Base-by-base conservation (phyloP, 176 grass and related monocot species). In the Carex scoparia region DNA sequence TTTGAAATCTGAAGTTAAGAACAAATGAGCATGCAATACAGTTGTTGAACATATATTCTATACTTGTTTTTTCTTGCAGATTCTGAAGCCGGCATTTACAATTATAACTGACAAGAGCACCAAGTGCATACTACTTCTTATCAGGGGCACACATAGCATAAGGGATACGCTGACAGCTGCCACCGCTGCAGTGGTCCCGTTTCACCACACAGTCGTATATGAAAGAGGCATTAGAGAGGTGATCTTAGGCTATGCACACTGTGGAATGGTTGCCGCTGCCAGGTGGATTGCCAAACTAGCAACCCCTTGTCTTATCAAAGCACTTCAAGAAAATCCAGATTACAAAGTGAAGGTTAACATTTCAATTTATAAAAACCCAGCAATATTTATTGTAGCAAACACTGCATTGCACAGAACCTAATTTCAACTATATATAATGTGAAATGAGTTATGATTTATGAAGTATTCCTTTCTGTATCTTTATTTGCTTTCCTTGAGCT, bases 181-280 rank as follows among this genome's bases (percentile, higher is more conserved):
- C 16, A 98, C 91, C 68, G 95, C 93, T 88, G 95, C 95, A 72
- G 88, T 98, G 16, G 95, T 98, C 70, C 95, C 95, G 32, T 98
- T 98, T 76, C 95, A 98, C 85, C 95, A 98, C 86, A 95, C 95
- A 14, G 86, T 98, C 79, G 77, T 98, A 88, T 85, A 88, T 85
- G 91, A 95, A 92, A 89, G 93, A 85, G 95, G 95, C 68, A 84
- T 98, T 84, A 93, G 93, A 1, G 93, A 98, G 84, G 86, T 98
- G 87, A 84, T 98, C 90, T 88, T 98, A 85, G 95, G 95, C 18
- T 98, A 98, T 91, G 95, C 95, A n/a, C 95, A 98, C 82, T 98
- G 89, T 84, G 95, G 95, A 72, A 98, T 98, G 95, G 95, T 98
- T 86, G 95, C 95, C 38, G 95, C 93, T 71, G 95, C 93, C 87